Evolutionary conservation across 768 basidiomycete species (phyloP).

Genomic region (Leccinellum rugosiceps): DNA sequence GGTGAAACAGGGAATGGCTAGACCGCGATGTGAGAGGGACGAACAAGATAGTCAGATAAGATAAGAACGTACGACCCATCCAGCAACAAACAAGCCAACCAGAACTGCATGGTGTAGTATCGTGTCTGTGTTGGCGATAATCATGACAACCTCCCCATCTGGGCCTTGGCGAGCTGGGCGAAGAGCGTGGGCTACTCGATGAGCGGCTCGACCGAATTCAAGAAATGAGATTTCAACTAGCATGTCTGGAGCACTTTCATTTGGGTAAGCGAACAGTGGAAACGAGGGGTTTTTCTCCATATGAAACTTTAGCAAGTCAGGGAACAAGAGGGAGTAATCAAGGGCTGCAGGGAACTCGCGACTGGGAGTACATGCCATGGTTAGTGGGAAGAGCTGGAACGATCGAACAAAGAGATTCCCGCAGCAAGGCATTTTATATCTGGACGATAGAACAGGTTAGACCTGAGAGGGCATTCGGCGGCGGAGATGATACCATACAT

Average conservation of each 20-base stretch:
- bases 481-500: no score
- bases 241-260: constrained; percentile 6
- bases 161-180: constrained; percentile 30
- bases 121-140: constrained; percentile 31
- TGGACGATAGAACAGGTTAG: background rate
- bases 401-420: background rate
- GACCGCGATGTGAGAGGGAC: constrained; percentile 15
- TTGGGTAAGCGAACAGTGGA: constrained; percentile 17
- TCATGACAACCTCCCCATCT: constrained; percentile 19
- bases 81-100: constrained; percentile 38
- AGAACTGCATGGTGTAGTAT: constrained; percentile 33
- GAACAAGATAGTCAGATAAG: background rate
- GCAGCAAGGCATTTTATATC: constrained; percentile 14
- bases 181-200: constrained; percentile 38
- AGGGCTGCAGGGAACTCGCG: constrained; percentile 19
- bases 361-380: constrained; percentile 1
- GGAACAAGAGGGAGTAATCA: constrained; percentile 20
- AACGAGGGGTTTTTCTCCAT: constrained; percentile 22
- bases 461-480: no score
- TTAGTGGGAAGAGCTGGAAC: background rate
- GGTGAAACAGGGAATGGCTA: constrained; percentile 39
- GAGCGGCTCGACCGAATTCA: constrained; percentile 30
- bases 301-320: constrained; percentile 27
- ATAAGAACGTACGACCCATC: constrained; percentile 26
- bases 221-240: constrained; percentile 20